Base-by-base conservation (phyloP, 805 yeast species). In the Pichia exigua region DNA sequence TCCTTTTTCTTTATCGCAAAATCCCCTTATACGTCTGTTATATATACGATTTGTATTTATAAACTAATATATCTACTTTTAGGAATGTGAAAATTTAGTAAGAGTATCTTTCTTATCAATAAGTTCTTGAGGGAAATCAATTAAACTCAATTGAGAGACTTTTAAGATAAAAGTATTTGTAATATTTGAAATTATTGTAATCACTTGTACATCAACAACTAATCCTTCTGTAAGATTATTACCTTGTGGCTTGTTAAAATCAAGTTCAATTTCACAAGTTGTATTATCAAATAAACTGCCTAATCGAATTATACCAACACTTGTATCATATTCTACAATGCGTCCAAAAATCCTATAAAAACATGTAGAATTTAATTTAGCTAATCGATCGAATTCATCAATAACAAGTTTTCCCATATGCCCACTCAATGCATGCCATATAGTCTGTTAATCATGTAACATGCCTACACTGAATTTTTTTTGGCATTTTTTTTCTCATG, bases 151-250 rank as follows among this genome's bases (percentile, higher is more conserved):
- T 22, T 28, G 30, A 42, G 27, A 20, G 4, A 39, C 50, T 21
- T 27, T 41, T 15, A 47, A 26, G 4, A 20, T 35, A 17, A 35
- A 17, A n/a, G 17, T 22, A 21, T 21, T 18, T 21, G n/a, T 24
- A 22, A 28, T 3, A 6, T 11, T 15, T 30, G 18, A 18, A 32
- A 18, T 28, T 35, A 35, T 48, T 11, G 21, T 44, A 10, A 46
- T 50, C 0, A 57, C 57, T 18, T 65, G 65, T 7, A 60, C 51
- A 47, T 59, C 64, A n/a, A 64, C 57, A 10, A 64, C 49, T 1
- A 56, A 44, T 2, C 68, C 68, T 5, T 51, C 47, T 11, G 28
- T 38, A 42, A 53, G 57, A 15, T 21, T 53, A 11, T 18, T n/a
- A 18, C 26, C 49, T 12, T 45, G 35, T 20, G 51, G 44, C 43